These are phyloP conservation scores for Cyclocybe cylindracea DNA, from an alignment of 768 basidiomycete genomes.

Conservation along the genomic window DNA sequence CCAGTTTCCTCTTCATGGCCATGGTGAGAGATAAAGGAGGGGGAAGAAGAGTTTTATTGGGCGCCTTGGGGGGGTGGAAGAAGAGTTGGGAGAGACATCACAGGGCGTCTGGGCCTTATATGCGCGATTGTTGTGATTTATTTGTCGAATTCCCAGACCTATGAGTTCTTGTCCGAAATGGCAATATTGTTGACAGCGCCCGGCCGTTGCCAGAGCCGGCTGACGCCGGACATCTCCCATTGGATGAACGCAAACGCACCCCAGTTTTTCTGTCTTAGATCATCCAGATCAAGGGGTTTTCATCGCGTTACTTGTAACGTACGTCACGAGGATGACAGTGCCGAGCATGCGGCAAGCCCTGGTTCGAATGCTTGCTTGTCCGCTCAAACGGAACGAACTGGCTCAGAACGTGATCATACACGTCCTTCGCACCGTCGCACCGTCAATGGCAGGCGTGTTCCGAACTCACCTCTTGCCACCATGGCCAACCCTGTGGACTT, in stretches of 20 bases:
- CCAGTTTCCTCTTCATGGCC: slow-evolving; percentile 79
- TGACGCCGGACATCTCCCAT: slow-evolving; percentile 18
- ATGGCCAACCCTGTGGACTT: slow-evolving; percentile 26
- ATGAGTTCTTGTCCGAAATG: slow-evolving; percentile 17
- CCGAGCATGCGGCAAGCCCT: no score
- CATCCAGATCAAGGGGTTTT: slow-evolving; percentile 5
- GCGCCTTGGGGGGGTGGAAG: slow-evolving; percentile 5
- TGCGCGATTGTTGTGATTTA: slow-evolving; percentile 21
- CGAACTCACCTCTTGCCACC: slow-evolving; percentile 6
- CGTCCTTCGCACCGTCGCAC: no score
- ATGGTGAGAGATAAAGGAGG: slow-evolving; percentile 35
- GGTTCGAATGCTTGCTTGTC: no score
- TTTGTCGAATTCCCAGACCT: slow-evolving; percentile 21
- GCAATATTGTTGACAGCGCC: slow-evolving; percentile 14
- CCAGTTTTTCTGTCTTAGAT: slow-evolving; percentile 20
- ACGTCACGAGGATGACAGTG: background rate
- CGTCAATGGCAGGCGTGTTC: background rate
- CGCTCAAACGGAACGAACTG: slow-evolving; percentile 1
- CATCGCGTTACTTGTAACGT: slow-evolving; percentile 1
- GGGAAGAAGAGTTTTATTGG: slow-evolving; percentile 18
- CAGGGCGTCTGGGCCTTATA: slow-evolving; percentile 26
- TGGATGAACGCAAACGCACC: slow-evolving; percentile 25
- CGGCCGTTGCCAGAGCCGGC: slow-evolving; percentile 18
- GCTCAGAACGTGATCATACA: background rate
- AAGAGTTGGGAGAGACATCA: slow-evolving; percentile 19